A percentile compares a stretch with the other conserved stretches of the same genome.
Conservation (phyloP, 2,329 filamentous ascomycete genomes). For the Sporothrix phasma region DNA sequence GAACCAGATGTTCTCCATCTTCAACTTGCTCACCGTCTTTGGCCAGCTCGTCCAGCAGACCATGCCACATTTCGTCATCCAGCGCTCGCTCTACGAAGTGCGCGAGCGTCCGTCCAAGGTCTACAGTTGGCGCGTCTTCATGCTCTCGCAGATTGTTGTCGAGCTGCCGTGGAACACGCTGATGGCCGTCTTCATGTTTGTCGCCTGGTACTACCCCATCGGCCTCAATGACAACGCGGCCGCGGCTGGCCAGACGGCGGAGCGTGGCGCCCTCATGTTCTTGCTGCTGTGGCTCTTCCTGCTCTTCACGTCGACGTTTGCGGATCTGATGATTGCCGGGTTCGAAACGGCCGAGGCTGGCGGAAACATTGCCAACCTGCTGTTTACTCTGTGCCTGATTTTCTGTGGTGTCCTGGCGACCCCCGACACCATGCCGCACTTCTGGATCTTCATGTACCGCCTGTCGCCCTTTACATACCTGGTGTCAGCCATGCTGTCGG, state of each 20-base stretch:
- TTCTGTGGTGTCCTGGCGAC: conserved; percentile 55
- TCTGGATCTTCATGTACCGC: conserved; percentile 79
- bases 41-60: conserved; percentile 69
- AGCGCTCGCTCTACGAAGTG: conserved; percentile 73
- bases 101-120: conserved; percentile 76
- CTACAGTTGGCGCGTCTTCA: conserved; percentile 78
- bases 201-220: conserved; percentile 77
- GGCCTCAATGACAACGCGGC: conserved; percentile 63
- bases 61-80: conserved; percentile 78
- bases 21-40: conserved; percentile 75
- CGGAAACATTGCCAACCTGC: conserved; percentile 49
- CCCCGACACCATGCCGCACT: conserved; percentile 49
- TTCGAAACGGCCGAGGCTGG: conserved; percentile 61
- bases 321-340: conserved; percentile 62
- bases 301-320: conserved; percentile 62
- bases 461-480: conserved; percentile 77
- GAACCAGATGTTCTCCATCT: conserved; percentile 79
- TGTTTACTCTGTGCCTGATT: conserved; percentile 48
- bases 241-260: conserved; percentile 47
- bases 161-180: conserved; percentile 78
- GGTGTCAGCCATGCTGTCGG: conserved; percentile 60
- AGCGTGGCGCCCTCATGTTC: conserved; percentile 72
- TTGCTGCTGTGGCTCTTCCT: conserved; percentile 69
- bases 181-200: conserved; percentile 55
- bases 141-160: conserved; percentile 72